Base-by-base conservation (phyloP, 306 rosid species). In the Ziziphus jujuba region DNA sequence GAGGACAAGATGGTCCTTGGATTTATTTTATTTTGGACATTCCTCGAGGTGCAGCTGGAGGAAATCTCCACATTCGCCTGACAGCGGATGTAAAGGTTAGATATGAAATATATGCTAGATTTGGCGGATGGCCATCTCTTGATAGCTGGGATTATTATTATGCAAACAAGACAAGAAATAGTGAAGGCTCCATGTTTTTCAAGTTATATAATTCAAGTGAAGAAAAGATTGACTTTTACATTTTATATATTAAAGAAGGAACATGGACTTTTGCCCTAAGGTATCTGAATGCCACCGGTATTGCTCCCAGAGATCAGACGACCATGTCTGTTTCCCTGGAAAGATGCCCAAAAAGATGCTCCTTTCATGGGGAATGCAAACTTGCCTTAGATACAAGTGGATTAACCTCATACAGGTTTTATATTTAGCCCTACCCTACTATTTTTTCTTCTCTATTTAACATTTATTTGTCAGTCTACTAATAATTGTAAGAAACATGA, bases 11-110 rank as follows among this genome's bases (percentile, higher is more conserved):
- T 56, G 51, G 77, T 66, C 24, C 74, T 56, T 95, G 99, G 99
- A 90, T 87, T 43, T 95, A 88, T 75, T 88, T 90, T 75, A 56
- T 75, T 76, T 71, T 87, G 73, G 89, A 95, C 53, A 72, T 95
- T 79, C 99, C 97, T 52, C 86, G 21, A 35, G 99, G 99, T 20
- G 96, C 90, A 40, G 95, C 99, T 34, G 99, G 99, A 61, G 87
- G 90, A 76, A 88, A 84, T 72, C 74, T 95, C 61, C 97, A 85
- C 53, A 35, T 95, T 14, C 85, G 53, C 20, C 77, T 95, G 55
- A 69, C 86, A 17, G 82, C 96, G 50, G 80, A 85, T 67, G 63
- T 55, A 14, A 76, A 80, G 75, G 70, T 88, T 72, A 72, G 43
- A 65, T 87, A 82, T 59, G 92, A 95, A 84, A 76, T 90, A 56